Evolutionary conservation across 805 yeast genomes (phyloP), one percentile per base, ranked within the genome.

Genomic region (Candida dendrica): DNA sequence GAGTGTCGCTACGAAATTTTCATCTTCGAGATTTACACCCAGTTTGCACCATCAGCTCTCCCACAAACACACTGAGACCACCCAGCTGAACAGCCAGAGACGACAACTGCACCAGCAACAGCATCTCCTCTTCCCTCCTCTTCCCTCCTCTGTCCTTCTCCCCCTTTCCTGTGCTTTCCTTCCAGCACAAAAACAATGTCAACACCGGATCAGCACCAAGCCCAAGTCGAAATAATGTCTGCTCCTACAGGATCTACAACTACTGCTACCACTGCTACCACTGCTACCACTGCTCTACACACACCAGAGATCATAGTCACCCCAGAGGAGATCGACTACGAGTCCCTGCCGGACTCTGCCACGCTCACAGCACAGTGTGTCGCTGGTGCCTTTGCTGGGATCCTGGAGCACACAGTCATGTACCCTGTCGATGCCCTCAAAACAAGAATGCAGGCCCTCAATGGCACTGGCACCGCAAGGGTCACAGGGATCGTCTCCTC

Each of bases 301-400:
- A 27, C 30, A 4, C 30, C 30, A 27, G 10, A 27, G n/a, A 13
- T 27, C 30, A 27, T 27, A 5, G 30, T 8, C 13, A 27, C 30
- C 10, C 30, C 30, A 27, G 30, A 65, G 35, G 88, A 81, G 56
- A 73, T 82, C 30, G 98, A 91, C 59, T 91, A 91, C 62, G 98
- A 91, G 63, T 77, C 96, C 6, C 72, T 91, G 29, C 98, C 98
- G 1, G 84, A 81, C 27, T 83, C 80, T 56, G 87, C 96, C 13
- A 81, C 96, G 1, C 66, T 93, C 27, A 56, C 78, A 3, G 84
- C 95, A 2, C 95, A 89, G 57, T 74, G 91, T 49, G 59, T 77
- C 11, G 97, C 98, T 3, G 98, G 98, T 13, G 98, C 97, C 0
- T 84, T 88, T 65, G 98, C 98, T 14, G 98, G 98, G 15, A 85